Evolutionary conservation across 495 filamentous ascomycete genomes (phyloP).

Genomic region (Lasiosphaeris hirsuta): DNA sequence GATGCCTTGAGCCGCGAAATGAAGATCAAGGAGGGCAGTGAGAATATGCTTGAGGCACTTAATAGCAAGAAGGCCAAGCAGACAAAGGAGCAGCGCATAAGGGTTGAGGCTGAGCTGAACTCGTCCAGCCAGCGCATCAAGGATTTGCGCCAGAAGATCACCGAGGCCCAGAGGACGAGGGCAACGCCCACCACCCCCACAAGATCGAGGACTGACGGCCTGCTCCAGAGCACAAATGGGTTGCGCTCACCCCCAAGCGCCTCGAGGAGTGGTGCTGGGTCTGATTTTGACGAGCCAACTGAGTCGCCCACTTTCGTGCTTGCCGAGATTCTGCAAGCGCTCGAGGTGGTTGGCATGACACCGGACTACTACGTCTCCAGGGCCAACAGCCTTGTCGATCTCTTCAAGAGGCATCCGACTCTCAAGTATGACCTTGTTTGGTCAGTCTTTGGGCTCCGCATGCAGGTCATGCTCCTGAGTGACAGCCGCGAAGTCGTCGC

Average conservation of each 20-base stretch:
- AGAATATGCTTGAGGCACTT: constrained; percentile 93
- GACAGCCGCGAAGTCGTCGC: constrained; percentile 95
- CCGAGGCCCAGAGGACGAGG: constrained; percentile 61
- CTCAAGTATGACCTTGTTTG: constrained; percentile 94
- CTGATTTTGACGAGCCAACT: constrained; percentile 64
- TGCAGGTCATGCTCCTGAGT: constrained; percentile 92
- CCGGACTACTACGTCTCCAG: constrained; percentile 92
- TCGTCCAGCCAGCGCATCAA: constrained; percentile 87
- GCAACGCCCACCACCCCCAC: constrained; percentile 68
- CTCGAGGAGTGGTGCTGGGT: constrained; percentile 47
- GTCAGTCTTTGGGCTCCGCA: constrained; percentile 86
- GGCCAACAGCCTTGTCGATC: constrained; percentile 84
- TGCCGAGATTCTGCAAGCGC: constrained; percentile 77
- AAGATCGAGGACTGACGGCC: constrained; percentile 54
- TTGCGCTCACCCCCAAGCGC: constrained; percentile 64
- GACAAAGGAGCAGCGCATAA: constrained; percentile 80
- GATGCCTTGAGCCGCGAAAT: constrained; percentile 88
- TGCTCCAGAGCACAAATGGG: constrained; percentile 60
- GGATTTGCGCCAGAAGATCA: constrained; percentile 73
- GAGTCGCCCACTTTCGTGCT: constrained; percentile 91
- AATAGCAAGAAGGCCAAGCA: constrained; percentile 95
- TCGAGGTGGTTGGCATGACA: constrained; percentile 82
- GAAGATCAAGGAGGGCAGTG: constrained; percentile 95
- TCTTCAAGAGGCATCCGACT: constrained; percentile 89
- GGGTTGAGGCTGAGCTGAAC: constrained; percentile 87